phyloP scores from a whole-genome alignment of 192 early-diverging fungal species.

The Umbelopsis sp. region DNA sequence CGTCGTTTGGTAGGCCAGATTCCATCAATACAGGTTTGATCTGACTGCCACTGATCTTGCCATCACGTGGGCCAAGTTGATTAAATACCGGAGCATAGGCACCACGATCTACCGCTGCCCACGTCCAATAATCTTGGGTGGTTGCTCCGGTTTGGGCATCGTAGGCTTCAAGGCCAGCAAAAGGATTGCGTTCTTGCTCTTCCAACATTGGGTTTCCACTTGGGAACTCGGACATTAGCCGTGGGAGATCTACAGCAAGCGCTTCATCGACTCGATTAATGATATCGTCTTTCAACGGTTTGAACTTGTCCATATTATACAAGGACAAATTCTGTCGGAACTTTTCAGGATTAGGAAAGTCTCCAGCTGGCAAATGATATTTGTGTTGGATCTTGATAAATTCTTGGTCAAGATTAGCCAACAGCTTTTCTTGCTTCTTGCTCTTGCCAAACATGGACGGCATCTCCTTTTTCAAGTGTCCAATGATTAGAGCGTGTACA shows the following conservation, averaged over 20 bases:
- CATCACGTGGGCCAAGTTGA: conserved; percentile 56
- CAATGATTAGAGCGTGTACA: conserved; percentile 84
- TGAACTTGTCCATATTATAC: conserved; percentile 85
- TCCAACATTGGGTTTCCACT: conserved; percentile 73
- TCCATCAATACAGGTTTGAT: conserved; percentile 63
- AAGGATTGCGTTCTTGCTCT: conserved; percentile 60
- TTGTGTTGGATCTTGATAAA: conserved; percentile 73
- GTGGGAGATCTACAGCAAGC: conserved; percentile 70
- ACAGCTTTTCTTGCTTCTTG: conserved; percentile 71
- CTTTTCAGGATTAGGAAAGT: conserved; percentile 81
- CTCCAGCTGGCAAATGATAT: conserved; percentile 75
- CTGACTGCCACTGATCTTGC: conserved; percentile 54
- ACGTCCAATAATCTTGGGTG: conserved; percentile 53
- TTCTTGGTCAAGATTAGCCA: conserved; percentile 73
- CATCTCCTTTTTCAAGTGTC: conserved; percentile 82
- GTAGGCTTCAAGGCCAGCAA: conserved; percentile 27
- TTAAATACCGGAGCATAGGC: conserved; percentile 52
- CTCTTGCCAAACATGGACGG: conserved; percentile 82
- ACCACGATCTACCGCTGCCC: conserved; percentile 53
- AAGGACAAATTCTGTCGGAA: conserved; percentile 69
- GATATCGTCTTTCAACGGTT: conserved; percentile 72
- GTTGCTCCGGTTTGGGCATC: neutral
- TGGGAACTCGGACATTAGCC: conserved; percentile 79
- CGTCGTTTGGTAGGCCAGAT: conserved; percentile 65
- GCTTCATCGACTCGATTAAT: conserved; percentile 73